Evolutionary conservation across 345 rosid species (phyloP), one percentile per base, ranked within the genome.

Genomic region (Salix suchowensis): DNA sequence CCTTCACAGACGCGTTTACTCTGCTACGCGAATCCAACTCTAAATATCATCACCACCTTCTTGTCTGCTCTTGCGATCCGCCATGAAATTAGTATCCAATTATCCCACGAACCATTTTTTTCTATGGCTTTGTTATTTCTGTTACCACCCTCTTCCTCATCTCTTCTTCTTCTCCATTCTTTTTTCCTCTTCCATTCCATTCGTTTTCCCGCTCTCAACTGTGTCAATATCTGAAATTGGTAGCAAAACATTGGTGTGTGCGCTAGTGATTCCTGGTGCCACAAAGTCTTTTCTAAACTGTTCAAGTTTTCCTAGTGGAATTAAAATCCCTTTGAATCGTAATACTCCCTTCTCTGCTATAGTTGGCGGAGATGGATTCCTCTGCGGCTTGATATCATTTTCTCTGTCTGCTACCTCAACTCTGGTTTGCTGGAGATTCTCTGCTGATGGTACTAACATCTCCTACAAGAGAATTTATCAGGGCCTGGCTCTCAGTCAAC

Each of bases 351-450:
- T 86, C 68, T 70, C 94, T 2, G 91, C 88, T 2, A 16, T 91
- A 14, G 94, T 88, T 13, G 87, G 89, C 4, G 96, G 97, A 36
- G 84, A 88, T n/a, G 89, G 96, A 2, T 92, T 91, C 70, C 19
- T 92, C 0, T 90, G 94, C 32, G 88, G 77, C 11, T 66, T 94
- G 71, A 82, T 26, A 40, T 32, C 84, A 1, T 58, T 42, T 3
- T 3, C 75, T 13, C 0, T 19, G 4, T 36, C 67, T 67, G 64
- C 84, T 30, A 16, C 42, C 73, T 91, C 94, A 3, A 64, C 28
- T 6, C 5, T 94, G 50, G 64, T 68, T 50, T 88, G 94, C 75
- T 91, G 91, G 94, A 88, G 97, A 78, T 92, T 87, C 76, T 84
- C 87, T 1, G 70, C 36, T 62, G 73, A 84, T 18, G 85, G 86